These are phyloP conservation scores for Arabidopsis suecica DNA, from an alignment of 345 rosid species.

Conservation along the genomic window DNA sequence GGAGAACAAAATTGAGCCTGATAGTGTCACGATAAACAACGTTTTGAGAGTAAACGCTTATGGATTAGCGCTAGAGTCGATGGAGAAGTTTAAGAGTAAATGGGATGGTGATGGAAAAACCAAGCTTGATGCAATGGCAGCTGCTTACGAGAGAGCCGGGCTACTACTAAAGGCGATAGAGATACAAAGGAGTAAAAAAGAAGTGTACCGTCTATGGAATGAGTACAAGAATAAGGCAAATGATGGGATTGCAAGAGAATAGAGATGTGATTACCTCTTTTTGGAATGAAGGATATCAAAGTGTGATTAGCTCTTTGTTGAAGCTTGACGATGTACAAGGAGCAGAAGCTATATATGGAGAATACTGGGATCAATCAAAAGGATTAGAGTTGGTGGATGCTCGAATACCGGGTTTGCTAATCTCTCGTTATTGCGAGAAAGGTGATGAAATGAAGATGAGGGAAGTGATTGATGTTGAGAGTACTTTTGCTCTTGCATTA, in stretches of 20 bases:
- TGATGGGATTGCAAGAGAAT: too few species aligned
- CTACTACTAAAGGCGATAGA: constrained; percentile 13
- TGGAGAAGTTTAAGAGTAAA: constrained; percentile 20
- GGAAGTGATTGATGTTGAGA: too few species aligned
- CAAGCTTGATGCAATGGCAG: constrained; percentile 20
- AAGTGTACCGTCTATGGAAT: constrained; percentile 22
- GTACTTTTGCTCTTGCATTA: too few species aligned
- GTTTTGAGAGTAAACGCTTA: constrained; percentile 16
- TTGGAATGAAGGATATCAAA: too few species aligned
- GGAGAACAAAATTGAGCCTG: background rate
- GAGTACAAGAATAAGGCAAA: background rate
- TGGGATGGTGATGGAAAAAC: background rate
- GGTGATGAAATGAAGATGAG: background rate
- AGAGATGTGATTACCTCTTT: too few species aligned
- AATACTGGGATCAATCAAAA: background rate
- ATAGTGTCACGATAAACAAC: constrained; percentile 2
- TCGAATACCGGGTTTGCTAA: constrained; percentile 5
- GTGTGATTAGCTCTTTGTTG: background rate
- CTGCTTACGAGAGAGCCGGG: constrained; percentile 16
- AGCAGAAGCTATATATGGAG: background rate
- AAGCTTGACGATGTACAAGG: constrained; percentile 18
- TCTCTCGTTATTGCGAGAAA: constrained; percentile 9
- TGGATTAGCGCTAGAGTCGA: background rate
- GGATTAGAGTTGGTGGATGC: background rate
- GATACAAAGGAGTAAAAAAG: background rate